Evolutionary conservation across 768 basidiomycete species (phyloP), one percentile per base, ranked within the genome.

Genomic region (Cytidiella melzeri): DNA sequence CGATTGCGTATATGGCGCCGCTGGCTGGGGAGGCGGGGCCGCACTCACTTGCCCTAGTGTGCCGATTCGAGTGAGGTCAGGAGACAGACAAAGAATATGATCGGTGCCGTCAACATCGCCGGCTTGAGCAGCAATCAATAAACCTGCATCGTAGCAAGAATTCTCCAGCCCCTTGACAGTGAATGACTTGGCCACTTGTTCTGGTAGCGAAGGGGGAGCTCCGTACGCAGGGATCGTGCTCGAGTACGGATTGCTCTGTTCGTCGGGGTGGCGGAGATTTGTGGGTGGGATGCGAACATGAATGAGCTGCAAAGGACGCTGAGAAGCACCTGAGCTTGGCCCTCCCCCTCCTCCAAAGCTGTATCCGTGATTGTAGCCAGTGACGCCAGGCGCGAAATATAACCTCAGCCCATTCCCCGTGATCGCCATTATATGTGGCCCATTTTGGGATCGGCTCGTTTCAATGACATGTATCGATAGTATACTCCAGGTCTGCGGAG

Each of bases 391-490:
- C 1, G 77, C 77, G 62, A 96, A 92, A 71, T 90, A 97, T 1
- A 95, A 72, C 43, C 94, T 82, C 3, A 87, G 79, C 11, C 90
- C 93, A 45, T 84, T 92, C 24, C 75, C 71, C 20, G 92, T 92
- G 41, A 94, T 68, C 1, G 86, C 92, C 43, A 96, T 72, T 9
- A 98, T 74, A 50, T 90, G 88, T 11, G 88, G 68, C 12, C 79
- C 80, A 21, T 76, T 68, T 13, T 80, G 82, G 23, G 87, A 84
- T 62, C 90, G 87, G 11, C 73, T 66, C 9, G 73, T 73, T 36
- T 79, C 74, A 30, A 95, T 67, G 21, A 83, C 74, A 62, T 93
- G 87, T 40, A 95, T 64, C 20, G 76, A 70, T 25, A 83, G 71
- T 50, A 95, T 78, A 47, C 78, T 74, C 61, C 93, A 92, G 45